Conservation (phyloP, 768 basidiomycete species). For the Hygrocybe coccinea region DNA sequence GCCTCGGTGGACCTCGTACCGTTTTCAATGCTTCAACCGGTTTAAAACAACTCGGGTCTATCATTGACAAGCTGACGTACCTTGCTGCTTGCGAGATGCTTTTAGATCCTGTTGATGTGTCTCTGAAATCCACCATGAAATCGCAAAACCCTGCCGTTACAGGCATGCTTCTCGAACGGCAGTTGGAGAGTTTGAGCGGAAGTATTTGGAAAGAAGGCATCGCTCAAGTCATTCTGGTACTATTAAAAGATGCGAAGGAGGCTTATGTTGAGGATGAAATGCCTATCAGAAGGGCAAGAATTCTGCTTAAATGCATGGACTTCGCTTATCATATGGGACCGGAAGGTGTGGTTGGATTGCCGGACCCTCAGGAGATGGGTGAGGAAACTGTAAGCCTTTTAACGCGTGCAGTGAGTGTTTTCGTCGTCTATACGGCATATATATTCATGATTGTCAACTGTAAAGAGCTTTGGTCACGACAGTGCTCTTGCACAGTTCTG, state of each 20-base stretch:
- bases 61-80: slow-evolving; percentile 65
- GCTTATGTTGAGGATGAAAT: slow-evolving; percentile 45
- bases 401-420: slow-evolving; percentile 35
- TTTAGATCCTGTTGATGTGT: slow-evolving; percentile 45
- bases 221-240: slow-evolving; percentile 30
- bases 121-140: slow-evolving; percentile 33
- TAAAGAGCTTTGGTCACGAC: slow-evolving; percentile 36
- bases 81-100: slow-evolving; percentile 65
- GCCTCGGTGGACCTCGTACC: slow-evolving; percentile 21
- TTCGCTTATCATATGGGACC: slow-evolving; percentile 39
- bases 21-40: slow-evolving; percentile 41
- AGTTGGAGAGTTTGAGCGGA: slow-evolving; percentile 51
- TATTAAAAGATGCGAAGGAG: slow-evolving; percentile 47
- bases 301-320: slow-evolving; percentile 52
- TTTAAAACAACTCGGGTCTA: slow-evolving; percentile 51
- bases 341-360: slow-evolving; percentile 22
- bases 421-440: background rate
- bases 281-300: slow-evolving; percentile 57
- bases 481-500: slow-evolving; percentile 28
- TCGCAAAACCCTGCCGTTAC: slow-evolving; percentile 29
- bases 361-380: slow-evolving; percentile 33
- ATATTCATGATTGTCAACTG: background rate
- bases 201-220: slow-evolving; percentile 57
- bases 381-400: slow-evolving; percentile 42
- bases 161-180: slow-evolving; percentile 59